These are phyloP conservation scores for Chrysoporthe austroafricana DNA, from an alignment of 2,329 filamentous ascomycete species.

Conservation along the genomic window DNA sequence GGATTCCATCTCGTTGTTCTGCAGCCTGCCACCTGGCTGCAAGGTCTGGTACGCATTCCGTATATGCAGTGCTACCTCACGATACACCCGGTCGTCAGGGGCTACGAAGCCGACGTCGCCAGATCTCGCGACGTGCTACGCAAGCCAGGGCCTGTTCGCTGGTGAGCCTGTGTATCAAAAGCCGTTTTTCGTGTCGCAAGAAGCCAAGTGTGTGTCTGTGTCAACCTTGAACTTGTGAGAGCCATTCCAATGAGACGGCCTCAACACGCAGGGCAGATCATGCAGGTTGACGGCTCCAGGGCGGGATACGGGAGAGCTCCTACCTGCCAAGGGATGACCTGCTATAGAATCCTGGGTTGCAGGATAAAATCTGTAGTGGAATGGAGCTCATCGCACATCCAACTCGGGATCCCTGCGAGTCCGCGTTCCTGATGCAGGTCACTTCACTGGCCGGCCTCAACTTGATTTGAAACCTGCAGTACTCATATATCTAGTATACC, in stretches of 20 bases:
- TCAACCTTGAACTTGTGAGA: background rate
- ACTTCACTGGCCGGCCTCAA: background rate
- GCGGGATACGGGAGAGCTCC: too few relatives aligned
- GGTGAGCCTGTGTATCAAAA: background rate
- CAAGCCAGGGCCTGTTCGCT: background rate
- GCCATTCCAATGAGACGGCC: too few relatives aligned
- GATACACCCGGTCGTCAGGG: background rate
- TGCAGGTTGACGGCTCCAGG: too few relatives aligned
- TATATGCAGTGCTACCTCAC: background rate
- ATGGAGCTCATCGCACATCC: background rate
- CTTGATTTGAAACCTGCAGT: background rate
- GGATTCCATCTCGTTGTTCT: background rate
- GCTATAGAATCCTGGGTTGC: background rate
- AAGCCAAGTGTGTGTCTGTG: background rate
- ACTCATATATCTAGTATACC: background rate
- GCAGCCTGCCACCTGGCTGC: background rate
- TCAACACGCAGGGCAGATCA: too few relatives aligned
- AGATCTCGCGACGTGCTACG: background rate
- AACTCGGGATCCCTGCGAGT: background rate
- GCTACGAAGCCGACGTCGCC: background rate
- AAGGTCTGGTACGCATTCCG: background rate
- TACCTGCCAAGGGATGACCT: background rate
- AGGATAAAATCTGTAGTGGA: background rate
- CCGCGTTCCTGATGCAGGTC: background rate
- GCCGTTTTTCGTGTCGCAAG: background rate